These are phyloP conservation scores for Omphalotus olearius DNA, from an alignment of 1,284 basidiomycete species.

Conservation along the genomic window DNA sequence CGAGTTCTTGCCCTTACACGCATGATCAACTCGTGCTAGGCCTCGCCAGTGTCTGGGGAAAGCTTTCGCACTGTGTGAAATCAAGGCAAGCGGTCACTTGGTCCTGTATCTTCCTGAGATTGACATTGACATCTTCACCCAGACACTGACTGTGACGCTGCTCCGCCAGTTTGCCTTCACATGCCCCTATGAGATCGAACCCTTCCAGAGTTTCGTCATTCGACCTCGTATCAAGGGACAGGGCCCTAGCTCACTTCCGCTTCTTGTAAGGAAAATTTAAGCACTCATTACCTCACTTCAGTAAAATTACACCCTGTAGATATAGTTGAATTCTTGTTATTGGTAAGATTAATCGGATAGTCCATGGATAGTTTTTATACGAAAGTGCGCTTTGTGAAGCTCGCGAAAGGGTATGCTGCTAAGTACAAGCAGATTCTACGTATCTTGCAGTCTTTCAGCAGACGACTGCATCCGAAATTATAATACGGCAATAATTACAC, in stretches of 20 bases:
- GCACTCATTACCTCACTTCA: too few species aligned
- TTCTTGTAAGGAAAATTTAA: conserved; percentile 38
- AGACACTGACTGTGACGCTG: conserved; percentile 45
- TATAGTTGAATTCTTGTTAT: too few species aligned
- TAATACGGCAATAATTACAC: conserved; percentile 7
- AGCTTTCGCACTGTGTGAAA: conserved; percentile 49
- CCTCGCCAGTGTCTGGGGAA: conserved; percentile 54
- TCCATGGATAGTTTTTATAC: not conserved
- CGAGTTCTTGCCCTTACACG: conserved; percentile 2
- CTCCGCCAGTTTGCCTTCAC: conserved; percentile 48
- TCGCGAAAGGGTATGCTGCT: too few species aligned
- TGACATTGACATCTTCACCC: not conserved
- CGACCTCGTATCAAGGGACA: conserved; percentile 52
- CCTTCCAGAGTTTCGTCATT: conserved; percentile 60
- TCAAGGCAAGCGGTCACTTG: conserved; percentile 36
- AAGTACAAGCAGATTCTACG: not conserved
- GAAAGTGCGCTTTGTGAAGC: too few species aligned
- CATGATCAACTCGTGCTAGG: conserved; percentile 25
- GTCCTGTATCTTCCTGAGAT: not conserved
- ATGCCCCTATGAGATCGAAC: conserved; percentile 45
- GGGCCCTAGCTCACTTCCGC: conserved; percentile 47
- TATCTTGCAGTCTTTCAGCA: not conserved
- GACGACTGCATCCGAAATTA: not conserved
- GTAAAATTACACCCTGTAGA: too few species aligned
- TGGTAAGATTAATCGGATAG: too few species aligned